Evolutionary conservation across 805 yeast genomes (phyloP), one percentile per base, ranked within the genome.

Genomic region (Cyberlindnera saturnus): DNA sequence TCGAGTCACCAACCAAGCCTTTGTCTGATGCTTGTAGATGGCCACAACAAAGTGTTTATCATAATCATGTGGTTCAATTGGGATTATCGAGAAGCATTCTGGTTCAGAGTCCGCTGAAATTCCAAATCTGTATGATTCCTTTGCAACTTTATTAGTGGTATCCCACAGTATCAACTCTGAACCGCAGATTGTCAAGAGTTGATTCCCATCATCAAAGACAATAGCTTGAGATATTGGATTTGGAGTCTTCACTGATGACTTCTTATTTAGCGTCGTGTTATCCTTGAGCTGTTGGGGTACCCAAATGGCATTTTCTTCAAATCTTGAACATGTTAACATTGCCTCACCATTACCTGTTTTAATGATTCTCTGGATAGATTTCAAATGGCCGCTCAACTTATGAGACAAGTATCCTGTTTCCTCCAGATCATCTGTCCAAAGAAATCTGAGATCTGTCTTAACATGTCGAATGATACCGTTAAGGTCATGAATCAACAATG

Each of bases 301-400:
- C 91, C 91, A 83, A 3, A 83, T 61, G 35, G 73, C 70, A 51
- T 77, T 79, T 46, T 80, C 85, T 35, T 74, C 74, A 52, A 81
- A 83, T 48, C 88, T 65, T 7, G 83, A 75, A 11, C 73, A 61
- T 1, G 88, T 75, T 10, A 84, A 59, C 47, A 81, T 59, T 0
- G 84, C 73, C 23, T 71, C 66, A 31, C 90, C 91, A 54, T 79
- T 77, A 6, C 78, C 66, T 1, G 95, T 83, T 52, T 89, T 77
- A 15, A 77, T 66, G 3, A 90, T 61, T 39, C 70, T 73, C 50
- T 76, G 78, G 18, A 90, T 80, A 0, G 96, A 86, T 57, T 89
- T 89, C 43, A 79, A 75, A 57, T 89, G 96, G 1, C 98, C 98
- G 2, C 95, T 87, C 42, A 82, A 76, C 51, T 83, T 81, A 48